These are phyloP conservation scores for Striga asiatica DNA, from an alignment of 257 asterid species.

Conservation along the genomic window DNA sequence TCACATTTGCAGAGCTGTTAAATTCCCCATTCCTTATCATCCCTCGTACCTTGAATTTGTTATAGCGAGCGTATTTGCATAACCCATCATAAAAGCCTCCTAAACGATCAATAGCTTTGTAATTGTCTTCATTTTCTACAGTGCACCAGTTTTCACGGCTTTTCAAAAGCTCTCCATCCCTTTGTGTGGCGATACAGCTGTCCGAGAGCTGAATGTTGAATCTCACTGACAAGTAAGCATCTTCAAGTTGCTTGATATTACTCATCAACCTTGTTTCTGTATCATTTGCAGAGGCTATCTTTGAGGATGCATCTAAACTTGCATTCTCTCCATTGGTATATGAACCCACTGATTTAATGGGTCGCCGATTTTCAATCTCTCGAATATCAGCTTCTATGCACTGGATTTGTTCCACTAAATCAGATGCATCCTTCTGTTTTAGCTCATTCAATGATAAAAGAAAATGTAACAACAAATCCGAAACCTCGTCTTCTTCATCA, in stretches of 20 bases:
- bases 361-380: slow-evolving; percentile 20
- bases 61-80: slow-evolving; percentile 38
- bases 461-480: slow-evolving; percentile 35
- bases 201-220: slow-evolving; percentile 18
- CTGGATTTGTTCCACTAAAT: slow-evolving; percentile 20
- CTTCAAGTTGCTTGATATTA: slow-evolving; percentile 31
- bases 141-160: slow-evolving; percentile 13
- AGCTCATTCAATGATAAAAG: slow-evolving; percentile 23
- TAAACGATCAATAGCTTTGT: slow-evolving; percentile 13
- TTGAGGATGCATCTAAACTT: slow-evolving; percentile 24
- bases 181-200: not conserved
- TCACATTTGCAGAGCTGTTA: slow-evolving; percentile 26
- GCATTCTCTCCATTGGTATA: slow-evolving; percentile 18
- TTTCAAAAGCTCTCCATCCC: slow-evolving; percentile 22
- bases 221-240: slow-evolving; percentile 37
- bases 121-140: not conserved
- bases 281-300: slow-evolving; percentile 24
- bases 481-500: slow-evolving; percentile 30
- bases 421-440: slow-evolving; percentile 17
- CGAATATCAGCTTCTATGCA: slow-evolving; percentile 33
- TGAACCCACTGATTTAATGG: slow-evolving; percentile 1
- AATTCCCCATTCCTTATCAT: slow-evolving; percentile 26
- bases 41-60: slow-evolving; percentile 38
- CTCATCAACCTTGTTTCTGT: slow-evolving; percentile 17
- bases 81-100: slow-evolving; percentile 38